A percentile compares a stretch with the other conserved stretches of the same genome.
Conservation (phyloP, 768 basidiomycete species). For the Mycena capillaripes region DNA sequence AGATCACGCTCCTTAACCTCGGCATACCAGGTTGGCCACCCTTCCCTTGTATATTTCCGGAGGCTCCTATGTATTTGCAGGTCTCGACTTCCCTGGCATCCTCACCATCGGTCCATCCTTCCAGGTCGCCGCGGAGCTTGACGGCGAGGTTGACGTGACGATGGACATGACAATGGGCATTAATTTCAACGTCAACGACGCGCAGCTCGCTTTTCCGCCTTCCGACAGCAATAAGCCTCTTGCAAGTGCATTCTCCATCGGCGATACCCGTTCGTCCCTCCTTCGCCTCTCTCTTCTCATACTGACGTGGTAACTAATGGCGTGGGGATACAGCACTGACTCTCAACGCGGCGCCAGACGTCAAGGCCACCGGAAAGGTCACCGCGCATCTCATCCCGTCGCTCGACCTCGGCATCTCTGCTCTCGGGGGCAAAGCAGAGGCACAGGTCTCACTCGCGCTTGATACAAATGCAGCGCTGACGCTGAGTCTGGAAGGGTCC, state of each 20-base stretch:
- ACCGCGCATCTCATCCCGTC: slow-evolving; percentile 64
- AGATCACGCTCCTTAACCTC: no score
- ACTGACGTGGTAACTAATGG: no score
- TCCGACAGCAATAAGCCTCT: no score
- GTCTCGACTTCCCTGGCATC: slow-evolving; percentile 66
- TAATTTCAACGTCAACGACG: slow-evolving; percentile 56
- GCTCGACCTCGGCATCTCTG: slow-evolving; percentile 59
- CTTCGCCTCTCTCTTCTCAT: background rate
- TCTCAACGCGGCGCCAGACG: slow-evolving; percentile 55
- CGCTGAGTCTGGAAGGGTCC: slow-evolving; percentile 42
- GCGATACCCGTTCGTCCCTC: slow-evolving; percentile 57
- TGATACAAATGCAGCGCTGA: slow-evolving; percentile 52
- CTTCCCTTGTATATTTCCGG: no score
- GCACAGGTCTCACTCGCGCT: slow-evolving; percentile 59
- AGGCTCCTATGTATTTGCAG: no score
- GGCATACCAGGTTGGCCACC: no score
- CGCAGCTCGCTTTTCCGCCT: slow-evolving; percentile 60
- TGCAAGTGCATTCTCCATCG: slow-evolving; percentile 48
- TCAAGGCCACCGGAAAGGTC: slow-evolving; percentile 55
- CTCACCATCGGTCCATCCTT: slow-evolving; percentile 64
- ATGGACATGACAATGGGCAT: slow-evolving; percentile 54
- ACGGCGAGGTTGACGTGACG: slow-evolving; percentile 52
- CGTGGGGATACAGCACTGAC: slow-evolving; percentile 49
- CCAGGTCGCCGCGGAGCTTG: slow-evolving; percentile 53
- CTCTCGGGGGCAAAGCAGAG: slow-evolving; percentile 51